Conservation (phyloP, 108 stramenopile genomes). For the Asterionellopsis glacialis region DNA sequence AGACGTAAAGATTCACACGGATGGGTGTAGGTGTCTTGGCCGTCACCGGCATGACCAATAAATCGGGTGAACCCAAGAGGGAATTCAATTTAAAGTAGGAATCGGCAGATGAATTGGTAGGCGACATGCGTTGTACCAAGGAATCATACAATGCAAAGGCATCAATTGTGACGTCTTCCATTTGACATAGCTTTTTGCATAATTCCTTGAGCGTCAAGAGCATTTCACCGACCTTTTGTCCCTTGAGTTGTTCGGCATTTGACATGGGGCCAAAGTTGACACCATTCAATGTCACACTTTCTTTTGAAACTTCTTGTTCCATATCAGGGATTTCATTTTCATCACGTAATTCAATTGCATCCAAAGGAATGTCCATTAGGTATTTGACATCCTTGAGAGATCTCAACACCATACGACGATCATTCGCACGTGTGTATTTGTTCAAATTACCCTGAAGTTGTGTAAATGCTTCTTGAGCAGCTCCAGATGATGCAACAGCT, state of each 20-base stretch:
- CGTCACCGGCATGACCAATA: conserved; percentile 20
- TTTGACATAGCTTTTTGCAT: conserved; percentile 25
- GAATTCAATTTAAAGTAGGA: conserved; percentile 34
- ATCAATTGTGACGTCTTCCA: conserved; percentile 3
- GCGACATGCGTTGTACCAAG: conserved; percentile 20
- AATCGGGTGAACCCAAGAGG: conserved; percentile 35
- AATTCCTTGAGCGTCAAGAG: conserved; percentile 22
- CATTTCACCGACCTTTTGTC: conserved; percentile 13
- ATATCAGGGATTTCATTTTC: conserved; percentile 23
- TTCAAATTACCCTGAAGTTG: conserved; percentile 24
- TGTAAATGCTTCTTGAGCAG: conserved; percentile 12
- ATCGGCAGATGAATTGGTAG: conserved; percentile 24
- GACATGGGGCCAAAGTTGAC: conserved; percentile 22
- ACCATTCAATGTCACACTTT: conserved; percentile 51
- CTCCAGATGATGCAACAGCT: too few relatives aligned
- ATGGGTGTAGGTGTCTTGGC: conserved; percentile 15
- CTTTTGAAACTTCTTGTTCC: conserved; percentile 46
- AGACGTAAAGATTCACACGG: conserved; percentile 56
- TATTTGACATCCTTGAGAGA: conserved; percentile 29
- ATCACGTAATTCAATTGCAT: conserved; percentile 3
- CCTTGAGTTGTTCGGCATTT: too few relatives aligned
- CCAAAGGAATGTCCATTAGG: conserved; percentile 29
- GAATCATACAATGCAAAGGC: conserved; percentile 20
- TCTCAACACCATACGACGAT: conserved; percentile 43
- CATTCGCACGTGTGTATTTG: conserved; percentile 39